These are phyloP conservation scores for Coriaria nepalensis DNA, from an alignment of 306 rosid species.

Conservation along the genomic window DNA sequence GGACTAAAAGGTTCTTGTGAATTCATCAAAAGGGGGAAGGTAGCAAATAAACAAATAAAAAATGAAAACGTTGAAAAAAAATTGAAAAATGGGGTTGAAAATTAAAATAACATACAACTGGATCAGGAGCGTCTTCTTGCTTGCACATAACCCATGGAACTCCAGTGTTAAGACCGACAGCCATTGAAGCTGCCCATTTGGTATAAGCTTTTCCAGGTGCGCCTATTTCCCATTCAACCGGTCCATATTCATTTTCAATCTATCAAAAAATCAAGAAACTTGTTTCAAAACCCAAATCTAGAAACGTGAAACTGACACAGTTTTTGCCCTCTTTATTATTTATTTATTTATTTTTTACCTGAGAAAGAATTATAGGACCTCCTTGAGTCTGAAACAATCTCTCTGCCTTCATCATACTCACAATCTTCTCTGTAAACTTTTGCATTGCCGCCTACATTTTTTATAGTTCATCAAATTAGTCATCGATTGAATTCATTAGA, in stretches of 20 bases:
- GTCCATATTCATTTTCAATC: constrained; percentile 95
- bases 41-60: neutral
- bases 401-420: constrained; percentile 73
- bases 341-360: too few species aligned
- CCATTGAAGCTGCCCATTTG: constrained; percentile 91
- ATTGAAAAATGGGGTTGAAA: neutral
- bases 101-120: constrained; percentile 35
- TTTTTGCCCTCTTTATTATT: neutral
- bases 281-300: constrained; percentile 8
- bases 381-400: constrained; percentile 72
- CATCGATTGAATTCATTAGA: too few species aligned
- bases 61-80: neutral
- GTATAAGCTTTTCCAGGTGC: constrained; percentile 81
- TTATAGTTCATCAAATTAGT: too few species aligned
- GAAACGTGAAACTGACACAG: constrained; percentile 3
- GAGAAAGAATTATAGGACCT: constrained; percentile 87
- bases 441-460: constrained; percentile 72
- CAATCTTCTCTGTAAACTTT: constrained; percentile 66
- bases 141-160: constrained; percentile 99
- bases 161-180: constrained; percentile 68
- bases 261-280: constrained; percentile 18
- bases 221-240: constrained; percentile 81
- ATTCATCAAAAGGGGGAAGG: neutral
- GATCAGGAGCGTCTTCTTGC: constrained; percentile 97
- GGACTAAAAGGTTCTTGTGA: neutral